phyloP scores from a whole-genome alignment of 2,329 filamentous ascomycete genomes.

The Talaromyces funiculosus region DNA sequence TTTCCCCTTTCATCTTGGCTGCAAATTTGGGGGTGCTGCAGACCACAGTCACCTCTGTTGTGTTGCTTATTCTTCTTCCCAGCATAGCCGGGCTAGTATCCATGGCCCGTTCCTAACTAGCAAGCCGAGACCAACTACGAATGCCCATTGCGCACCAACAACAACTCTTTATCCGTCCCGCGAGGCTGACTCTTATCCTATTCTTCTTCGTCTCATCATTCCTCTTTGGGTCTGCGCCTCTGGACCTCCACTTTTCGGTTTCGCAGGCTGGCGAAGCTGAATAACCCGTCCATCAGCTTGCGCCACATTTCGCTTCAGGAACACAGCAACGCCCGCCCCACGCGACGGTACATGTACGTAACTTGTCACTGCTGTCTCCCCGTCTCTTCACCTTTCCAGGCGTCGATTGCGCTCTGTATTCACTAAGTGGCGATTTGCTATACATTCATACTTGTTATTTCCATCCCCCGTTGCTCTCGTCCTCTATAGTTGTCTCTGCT shows the following conservation, averaged over 20 bases:
- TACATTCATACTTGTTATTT: background rate
- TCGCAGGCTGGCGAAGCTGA: conserved; percentile 27
- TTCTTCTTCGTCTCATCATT: background rate
- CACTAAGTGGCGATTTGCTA: background rate
- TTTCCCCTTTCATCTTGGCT: background rate
- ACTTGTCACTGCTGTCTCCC: background rate
- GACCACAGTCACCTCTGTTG: no score
- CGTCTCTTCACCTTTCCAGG: background rate
- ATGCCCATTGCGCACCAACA: background rate
- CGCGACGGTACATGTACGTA: conserved; percentile 16
- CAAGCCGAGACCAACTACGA: conserved; percentile 2
- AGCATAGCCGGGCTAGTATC: background rate
- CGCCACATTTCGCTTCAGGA: conserved; percentile 40
- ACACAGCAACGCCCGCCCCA: conserved; percentile 31
- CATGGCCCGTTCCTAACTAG: conserved; percentile 10
- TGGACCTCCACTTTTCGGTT: conserved; percentile 4
- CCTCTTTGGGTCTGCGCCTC: conserved; percentile 10
- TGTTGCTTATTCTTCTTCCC: background rate
- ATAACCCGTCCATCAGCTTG: conserved; percentile 36
- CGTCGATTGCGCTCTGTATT: background rate
- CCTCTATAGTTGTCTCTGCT: background rate
- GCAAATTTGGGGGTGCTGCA: background rate
- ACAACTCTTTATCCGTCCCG: background rate
- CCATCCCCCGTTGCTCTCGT: background rate
- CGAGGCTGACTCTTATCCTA: conserved; percentile 11